Evolutionary conservation across 2,329 filamentous ascomycete species (phyloP).

Genomic region (Colletotrichum shisoi): DNA sequence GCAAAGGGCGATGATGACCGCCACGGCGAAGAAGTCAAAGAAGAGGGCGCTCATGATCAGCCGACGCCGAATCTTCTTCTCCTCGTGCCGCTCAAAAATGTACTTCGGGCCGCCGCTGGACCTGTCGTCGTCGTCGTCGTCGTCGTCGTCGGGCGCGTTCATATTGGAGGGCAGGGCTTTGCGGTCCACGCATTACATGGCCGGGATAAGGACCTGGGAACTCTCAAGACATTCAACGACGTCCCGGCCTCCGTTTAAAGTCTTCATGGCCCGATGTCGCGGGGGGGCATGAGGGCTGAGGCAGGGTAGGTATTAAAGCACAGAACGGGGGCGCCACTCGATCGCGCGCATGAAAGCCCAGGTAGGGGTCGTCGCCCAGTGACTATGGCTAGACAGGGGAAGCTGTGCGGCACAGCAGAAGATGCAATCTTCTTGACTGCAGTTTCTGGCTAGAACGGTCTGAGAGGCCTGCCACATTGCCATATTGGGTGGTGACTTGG

Average conservation of each 20-base stretch:
- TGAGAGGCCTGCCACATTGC: not conserved
- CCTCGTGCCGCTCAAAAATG: slow-evolving; percentile 26
- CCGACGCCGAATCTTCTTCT: slow-evolving; percentile 20
- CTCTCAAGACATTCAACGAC: not conserved
- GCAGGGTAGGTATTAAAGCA: not conserved
- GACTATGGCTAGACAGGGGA: not conserved
- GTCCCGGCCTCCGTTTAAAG: not conserved
- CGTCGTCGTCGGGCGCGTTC: slow-evolving; percentile 16
- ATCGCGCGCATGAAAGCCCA: not conserved
- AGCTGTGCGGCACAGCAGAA: slow-evolving; percentile 9
- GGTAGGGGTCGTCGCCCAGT: slow-evolving; percentile 3
- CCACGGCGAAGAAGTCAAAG: slow-evolving; percentile 21
- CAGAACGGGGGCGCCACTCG: not conserved
- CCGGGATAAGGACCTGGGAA: not conserved
- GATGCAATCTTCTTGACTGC: not conserved
- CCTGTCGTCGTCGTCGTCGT: slow-evolving; percentile 18
- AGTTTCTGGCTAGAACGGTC: not conserved
- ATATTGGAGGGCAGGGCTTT: not conserved
- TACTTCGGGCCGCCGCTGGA: slow-evolving; percentile 18
- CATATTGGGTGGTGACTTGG: not conserved
- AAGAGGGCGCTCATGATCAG: slow-evolving; percentile 5
- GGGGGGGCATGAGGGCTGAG: not conserved
- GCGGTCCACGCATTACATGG: not conserved
- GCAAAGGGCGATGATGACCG: slow-evolving; percentile 24
- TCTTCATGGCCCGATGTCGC: not conserved